A percentile compares a stretch with the other conserved stretches of the same genome.
phyloP scores from a whole-genome alignment of 2,329 filamentous ascomycete genomes.

The Stachybotrys chartarum region DNA sequence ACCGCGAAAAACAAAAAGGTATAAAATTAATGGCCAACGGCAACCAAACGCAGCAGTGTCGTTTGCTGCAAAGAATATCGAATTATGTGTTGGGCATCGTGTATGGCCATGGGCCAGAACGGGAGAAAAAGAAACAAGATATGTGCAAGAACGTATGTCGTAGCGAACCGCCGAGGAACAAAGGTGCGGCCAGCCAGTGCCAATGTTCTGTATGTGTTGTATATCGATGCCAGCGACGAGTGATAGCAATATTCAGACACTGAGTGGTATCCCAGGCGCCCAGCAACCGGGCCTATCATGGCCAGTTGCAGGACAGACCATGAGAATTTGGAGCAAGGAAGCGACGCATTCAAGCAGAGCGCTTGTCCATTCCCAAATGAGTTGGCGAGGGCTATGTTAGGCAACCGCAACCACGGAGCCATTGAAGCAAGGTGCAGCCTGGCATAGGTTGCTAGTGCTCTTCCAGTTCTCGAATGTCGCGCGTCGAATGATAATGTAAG shows the following conservation, averaged over 20 bases:
- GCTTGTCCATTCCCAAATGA: too few species aligned
- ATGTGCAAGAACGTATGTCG: slow-evolving; percentile 17
- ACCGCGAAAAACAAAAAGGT: not conserved
- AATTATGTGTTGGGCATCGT: slow-evolving; percentile 3
- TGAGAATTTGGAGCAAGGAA: too few species aligned
- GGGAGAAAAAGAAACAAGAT: slow-evolving; percentile 14
- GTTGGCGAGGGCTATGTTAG: too few species aligned
- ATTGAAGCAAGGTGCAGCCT: not conserved
- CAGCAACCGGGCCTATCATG: slow-evolving; percentile 10
- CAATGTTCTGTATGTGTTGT: not conserved
- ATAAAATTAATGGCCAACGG: too few species aligned
- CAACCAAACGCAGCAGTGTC: not conserved
- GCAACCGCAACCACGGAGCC: too few species aligned
- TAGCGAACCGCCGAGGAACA: not conserved
- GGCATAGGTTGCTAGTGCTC: not conserved
- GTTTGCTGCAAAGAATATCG: not conserved
- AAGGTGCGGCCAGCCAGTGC: not conserved
- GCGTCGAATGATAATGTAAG: slow-evolving; percentile 5
- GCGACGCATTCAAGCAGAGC: too few species aligned
- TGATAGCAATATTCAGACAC: not conserved
- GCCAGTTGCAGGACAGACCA: not conserved
- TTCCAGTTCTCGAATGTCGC: not conserved
- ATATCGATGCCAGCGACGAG: not conserved
- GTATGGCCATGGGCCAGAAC: slow-evolving; percentile 7
- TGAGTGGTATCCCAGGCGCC: slow-evolving; percentile 10